Percentiles rank a stretch among this genome's conserved stretches.
phyloP scores from a whole-genome alignment of 495 filamentous ascomycete species.

The Penicillium chermesinum region DNA sequence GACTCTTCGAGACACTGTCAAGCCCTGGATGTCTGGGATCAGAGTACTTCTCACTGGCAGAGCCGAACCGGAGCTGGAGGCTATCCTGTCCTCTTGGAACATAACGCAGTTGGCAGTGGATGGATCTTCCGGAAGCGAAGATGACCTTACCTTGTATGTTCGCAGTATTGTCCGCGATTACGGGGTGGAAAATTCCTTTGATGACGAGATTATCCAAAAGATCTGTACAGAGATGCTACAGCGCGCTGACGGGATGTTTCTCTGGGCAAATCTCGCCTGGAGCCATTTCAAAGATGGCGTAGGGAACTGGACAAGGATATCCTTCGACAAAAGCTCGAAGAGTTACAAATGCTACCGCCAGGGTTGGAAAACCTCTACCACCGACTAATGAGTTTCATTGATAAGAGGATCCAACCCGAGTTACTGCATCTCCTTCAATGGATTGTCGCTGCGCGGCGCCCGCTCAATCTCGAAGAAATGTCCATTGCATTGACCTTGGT shows the following conservation, averaged over 20 bases:
- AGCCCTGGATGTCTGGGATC: background rate
- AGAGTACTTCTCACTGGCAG: background rate
- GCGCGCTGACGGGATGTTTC: background rate
- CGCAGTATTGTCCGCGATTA: background rate
- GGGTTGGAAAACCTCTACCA: background rate
- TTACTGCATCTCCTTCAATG: background rate
- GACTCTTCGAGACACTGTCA: background rate
- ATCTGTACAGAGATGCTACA: background rate
- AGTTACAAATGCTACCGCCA: background rate
- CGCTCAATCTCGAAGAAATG: background rate
- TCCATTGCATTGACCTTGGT: background rate
- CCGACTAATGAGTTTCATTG: background rate
- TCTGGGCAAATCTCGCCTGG: background rate
- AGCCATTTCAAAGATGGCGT: background rate
- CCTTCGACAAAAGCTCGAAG: background rate
- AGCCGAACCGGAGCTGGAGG: background rate
- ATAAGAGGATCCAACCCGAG: background rate
- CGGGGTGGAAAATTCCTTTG: background rate
- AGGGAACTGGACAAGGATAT: background rate
- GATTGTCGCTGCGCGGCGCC: background rate
- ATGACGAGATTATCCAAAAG: background rate
- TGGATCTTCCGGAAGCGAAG: background rate
- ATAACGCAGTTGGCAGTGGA: background rate
- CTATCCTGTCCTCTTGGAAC: background rate
- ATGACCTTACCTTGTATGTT: background rate